Base-by-base conservation (phyloP, 148 eudicot genomes). In the Polygonum maritimum region DNA sequence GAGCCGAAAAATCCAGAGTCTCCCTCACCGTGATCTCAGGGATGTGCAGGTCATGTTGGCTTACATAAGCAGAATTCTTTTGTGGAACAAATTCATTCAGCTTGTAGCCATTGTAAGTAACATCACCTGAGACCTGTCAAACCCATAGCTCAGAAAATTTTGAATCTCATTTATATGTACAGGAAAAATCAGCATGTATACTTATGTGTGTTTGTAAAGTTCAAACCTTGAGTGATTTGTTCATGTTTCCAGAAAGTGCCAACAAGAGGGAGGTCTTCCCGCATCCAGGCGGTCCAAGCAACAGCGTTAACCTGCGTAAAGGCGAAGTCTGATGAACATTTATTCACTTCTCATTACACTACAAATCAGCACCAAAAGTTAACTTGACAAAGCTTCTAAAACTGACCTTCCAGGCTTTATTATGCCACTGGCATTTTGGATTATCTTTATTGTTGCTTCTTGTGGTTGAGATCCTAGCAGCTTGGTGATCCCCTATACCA, bases 281-380 rank as follows among this genome's bases (percentile, higher is more conserved):
- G 75, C 94, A 87, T 79, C 97, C 91, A 15, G 94, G 97, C 74
- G 97, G 92, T 71, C 97, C 97, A 79, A 92, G 92, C 62, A 92
- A 80, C 49, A 92, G 76, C 38, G 89, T 88, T 81, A 90, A 82
- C 82, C 97, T 92, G 86, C 84, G 81, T 75, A 16, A 67, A 35
- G 45, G 35, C n/a, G 18, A 14, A 31, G 35, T 57, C 63, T 33
- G 14, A 57, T 21, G 5, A 57, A 21, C 21, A 9, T 57, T 57
- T 33, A 57, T 5, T 57, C 11, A 57, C 19, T 57, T 21, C 63
- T 21, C 10, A 51, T 7, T 21, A 57, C 26, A 21, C 21, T 57
- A 57, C 22, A 4, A n/a, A 57, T 57, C 5, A 21, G 12, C 63
- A 26, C 31, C 31, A 57, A 57, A 57, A 57, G 7, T 57, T 55